These are phyloP conservation scores for Scortechinia acanthostroma DNA, from an alignment of 2,329 filamentous ascomycete genomes.

Conservation along the genomic window DNA sequence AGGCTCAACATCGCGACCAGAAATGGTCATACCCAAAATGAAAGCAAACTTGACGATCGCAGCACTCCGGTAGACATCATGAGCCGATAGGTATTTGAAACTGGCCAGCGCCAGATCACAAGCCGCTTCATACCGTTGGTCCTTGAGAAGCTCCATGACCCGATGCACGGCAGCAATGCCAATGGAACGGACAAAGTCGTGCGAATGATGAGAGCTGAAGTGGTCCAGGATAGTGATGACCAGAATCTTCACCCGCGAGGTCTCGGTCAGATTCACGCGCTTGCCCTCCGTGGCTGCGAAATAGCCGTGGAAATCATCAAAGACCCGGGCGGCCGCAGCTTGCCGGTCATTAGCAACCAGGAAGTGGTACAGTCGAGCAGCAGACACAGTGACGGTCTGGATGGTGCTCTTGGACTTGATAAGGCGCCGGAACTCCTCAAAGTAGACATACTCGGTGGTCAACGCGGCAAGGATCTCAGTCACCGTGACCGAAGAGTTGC, in stretches of 20 bases:
- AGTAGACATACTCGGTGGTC: slow-evolving; percentile 30
- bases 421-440: slow-evolving; percentile 24
- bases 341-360: slow-evolving; percentile 14
- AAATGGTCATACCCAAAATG: slow-evolving; percentile 18
- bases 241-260: slow-evolving; percentile 17
- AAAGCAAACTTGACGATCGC: slow-evolving; percentile 22
- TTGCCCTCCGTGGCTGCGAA: slow-evolving; percentile 20
- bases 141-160: slow-evolving; percentile 15
- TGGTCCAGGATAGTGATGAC: slow-evolving; percentile 18
- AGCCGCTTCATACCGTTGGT: slow-evolving; percentile 17
- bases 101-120: slow-evolving; percentile 19
- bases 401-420: slow-evolving; percentile 23
- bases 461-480: slow-evolving; percentile 31
- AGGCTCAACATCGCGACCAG: slow-evolving; percentile 22
- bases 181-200: slow-evolving; percentile 22
- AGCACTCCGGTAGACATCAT: slow-evolving; percentile 16
- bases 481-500: slow-evolving; percentile 17
- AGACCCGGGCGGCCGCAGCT: slow-evolving; percentile 13
- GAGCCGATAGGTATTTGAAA: slow-evolving; percentile 20
- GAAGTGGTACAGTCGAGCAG: slow-evolving; percentile 21
- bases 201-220: slow-evolving; percentile 20
- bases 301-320: slow-evolving; percentile 18
- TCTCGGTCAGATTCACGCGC: slow-evolving; percentile 14
- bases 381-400: slow-evolving; percentile 20
- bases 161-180: slow-evolving; percentile 20